A percentile compares a stretch with the other conserved stretches of the same genome.
Evolutionary conservation across 2,329 filamentous ascomycete species (phyloP).

Genomic region (Penicillium sp.): DNA sequence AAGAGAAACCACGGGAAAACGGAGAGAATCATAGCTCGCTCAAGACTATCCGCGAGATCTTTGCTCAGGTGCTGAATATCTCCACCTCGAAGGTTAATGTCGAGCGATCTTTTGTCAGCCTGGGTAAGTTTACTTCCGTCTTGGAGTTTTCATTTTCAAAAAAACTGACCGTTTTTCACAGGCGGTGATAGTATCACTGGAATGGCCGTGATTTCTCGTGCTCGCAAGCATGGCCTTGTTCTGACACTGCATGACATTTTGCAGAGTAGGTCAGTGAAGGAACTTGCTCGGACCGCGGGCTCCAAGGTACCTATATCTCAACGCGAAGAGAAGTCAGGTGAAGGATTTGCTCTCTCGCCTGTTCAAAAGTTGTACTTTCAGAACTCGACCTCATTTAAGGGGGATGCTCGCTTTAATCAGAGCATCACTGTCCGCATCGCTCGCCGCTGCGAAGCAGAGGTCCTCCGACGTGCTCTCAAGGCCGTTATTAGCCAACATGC

Average conservation of each 20-base stretch:
- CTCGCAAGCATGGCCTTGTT: slow-evolving; percentile 36
- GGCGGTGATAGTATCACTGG: slow-evolving; percentile 43
- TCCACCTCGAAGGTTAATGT: slow-evolving; percentile 34
- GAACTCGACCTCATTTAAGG: slow-evolving; percentile 23
- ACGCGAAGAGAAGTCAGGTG: slow-evolving; percentile 28
- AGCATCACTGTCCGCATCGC: slow-evolving; percentile 35
- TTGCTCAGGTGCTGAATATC: slow-evolving; percentile 39
- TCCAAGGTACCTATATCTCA: slow-evolving; percentile 17
- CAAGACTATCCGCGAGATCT: slow-evolving; percentile 31
- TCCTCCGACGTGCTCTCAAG: slow-evolving; percentile 29
- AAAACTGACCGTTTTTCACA: slow-evolving; percentile 16
- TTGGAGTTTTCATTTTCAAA: neutral
- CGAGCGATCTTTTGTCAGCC: slow-evolving; percentile 38
- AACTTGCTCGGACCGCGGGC: slow-evolving; percentile 29
- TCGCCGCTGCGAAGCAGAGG: slow-evolving; percentile 24
- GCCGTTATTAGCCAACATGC: slow-evolving; percentile 34
- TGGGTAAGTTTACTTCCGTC: slow-evolving; percentile 28
- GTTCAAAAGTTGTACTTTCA: slow-evolving; percentile 37
- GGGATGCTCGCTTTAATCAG: slow-evolving; percentile 34
- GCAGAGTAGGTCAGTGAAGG: slow-evolving; percentile 34
- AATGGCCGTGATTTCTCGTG: slow-evolving; percentile 40
- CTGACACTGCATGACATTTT: slow-evolving; percentile 37
- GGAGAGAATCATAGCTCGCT: slow-evolving; percentile 19
- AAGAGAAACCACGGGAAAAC: slow-evolving; percentile 19
- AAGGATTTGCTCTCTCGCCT: slow-evolving; percentile 35